phyloP scores from a whole-genome alignment of 208 protist species.

The Trypanosoma rangeli region DNA sequence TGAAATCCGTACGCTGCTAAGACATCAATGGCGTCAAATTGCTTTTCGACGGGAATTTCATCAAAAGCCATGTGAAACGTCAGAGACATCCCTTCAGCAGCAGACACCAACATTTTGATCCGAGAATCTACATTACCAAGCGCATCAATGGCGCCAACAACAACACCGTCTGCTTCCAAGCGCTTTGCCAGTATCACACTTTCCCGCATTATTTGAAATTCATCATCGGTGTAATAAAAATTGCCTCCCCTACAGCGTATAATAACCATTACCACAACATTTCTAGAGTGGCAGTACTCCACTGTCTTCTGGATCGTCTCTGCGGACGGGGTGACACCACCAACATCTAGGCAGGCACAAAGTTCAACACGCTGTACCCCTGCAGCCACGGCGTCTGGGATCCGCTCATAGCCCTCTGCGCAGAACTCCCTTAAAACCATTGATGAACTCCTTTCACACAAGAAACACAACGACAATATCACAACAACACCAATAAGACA shows the following conservation, averaged over 20 bases:
- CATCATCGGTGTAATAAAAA: conserved; percentile 16
- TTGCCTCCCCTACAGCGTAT: conserved; percentile 15
- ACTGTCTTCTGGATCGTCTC: conserved; percentile 10
- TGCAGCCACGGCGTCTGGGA: conserved; percentile 6
- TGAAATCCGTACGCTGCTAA: conserved; percentile 16
- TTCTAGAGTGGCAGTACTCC: conserved; percentile 10
- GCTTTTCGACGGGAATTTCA: conserved; percentile 12
- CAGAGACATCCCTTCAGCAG: conserved; percentile 8
- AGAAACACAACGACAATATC: conserved; percentile 1
- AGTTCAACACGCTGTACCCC: conserved; percentile 13
- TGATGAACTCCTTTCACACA: not conserved
- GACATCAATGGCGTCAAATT: conserved; percentile 12
- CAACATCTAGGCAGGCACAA: conserved; percentile 12
- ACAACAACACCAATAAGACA: not conserved
- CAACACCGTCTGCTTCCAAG: conserved; percentile 12
- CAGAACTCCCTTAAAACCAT: conserved; percentile 24
- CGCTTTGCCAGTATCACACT: conserved; percentile 8
- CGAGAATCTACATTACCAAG: conserved; percentile 7
- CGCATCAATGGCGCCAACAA: conserved; percentile 17
- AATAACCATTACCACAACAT: conserved; percentile 18
- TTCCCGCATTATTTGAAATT: conserved; percentile 14
- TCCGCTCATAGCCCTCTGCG: conserved; percentile 11
- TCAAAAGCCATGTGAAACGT: conserved; percentile 27
- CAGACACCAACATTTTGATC: conserved; percentile 1
- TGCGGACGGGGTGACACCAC: conserved; percentile 10